Conservation (phyloP, 257 asterid genomes). For the Nemophila menziesii region DNA sequence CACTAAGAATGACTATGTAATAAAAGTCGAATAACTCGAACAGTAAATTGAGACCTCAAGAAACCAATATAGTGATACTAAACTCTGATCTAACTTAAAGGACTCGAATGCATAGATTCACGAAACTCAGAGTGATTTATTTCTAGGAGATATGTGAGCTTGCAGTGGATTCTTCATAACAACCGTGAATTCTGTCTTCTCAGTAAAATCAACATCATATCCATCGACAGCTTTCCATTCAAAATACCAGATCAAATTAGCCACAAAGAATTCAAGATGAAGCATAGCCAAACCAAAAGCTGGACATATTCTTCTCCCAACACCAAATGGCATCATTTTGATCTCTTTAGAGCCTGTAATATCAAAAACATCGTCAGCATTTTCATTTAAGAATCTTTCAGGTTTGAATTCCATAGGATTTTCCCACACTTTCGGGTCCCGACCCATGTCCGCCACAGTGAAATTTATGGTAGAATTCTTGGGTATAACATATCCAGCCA, state of each 20-base stretch:
- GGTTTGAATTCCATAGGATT: constrained; percentile 63
- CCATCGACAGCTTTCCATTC: constrained; percentile 27
- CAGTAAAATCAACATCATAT: constrained; percentile 38
- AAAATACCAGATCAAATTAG: constrained; percentile 41
- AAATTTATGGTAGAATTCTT: constrained; percentile 37
- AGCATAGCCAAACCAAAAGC: constrained; percentile 39
- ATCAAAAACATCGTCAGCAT: constrained; percentile 26
- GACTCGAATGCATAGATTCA: too few relatives aligned
- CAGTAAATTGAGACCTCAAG: too few relatives aligned
- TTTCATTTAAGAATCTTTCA: constrained; percentile 36
- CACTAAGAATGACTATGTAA: too few relatives aligned
- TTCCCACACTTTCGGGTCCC: constrained; percentile 62
- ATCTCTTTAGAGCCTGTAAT: constrained; percentile 53
- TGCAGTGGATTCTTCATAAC: constrained; percentile 51
- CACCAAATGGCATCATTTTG: constrained; percentile 84
- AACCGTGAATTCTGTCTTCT: constrained; percentile 39
- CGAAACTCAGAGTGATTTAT: constrained; percentile 2
- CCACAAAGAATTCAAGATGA: constrained; percentile 61
- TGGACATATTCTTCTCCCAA: constrained; percentile 60
- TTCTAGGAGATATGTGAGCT: constrained; percentile 13
- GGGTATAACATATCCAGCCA: constrained; percentile 36
- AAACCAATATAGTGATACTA: too few relatives aligned
- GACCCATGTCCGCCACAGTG: constrained; percentile 59
- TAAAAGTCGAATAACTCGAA: too few relatives aligned
- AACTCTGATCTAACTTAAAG: too few relatives aligned